Base-by-base conservation (phyloP, 345 rosid species). In the Raphanus sativus region DNA sequence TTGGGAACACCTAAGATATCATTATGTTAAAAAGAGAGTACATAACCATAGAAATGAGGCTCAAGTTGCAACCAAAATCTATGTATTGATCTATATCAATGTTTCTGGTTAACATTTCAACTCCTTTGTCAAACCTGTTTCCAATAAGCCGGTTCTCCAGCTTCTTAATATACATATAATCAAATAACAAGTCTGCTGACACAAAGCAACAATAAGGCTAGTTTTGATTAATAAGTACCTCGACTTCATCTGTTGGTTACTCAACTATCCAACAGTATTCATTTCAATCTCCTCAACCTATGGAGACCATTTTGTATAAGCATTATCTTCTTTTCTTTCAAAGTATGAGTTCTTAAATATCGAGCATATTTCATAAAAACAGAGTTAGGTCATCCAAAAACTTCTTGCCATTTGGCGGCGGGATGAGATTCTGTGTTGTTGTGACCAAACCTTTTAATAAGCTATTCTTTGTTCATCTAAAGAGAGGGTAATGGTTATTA, bases 201-300 rank as follows among this genome's bases (percentile, higher is more conserved):
- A 34, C 40, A 2, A 34, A 34, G 8, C 40, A 34, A 34, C 40
- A 34, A 34, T 34, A 2, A 34, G 10, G 10, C 40, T 34, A 8
- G 10, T 34, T 34, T 34, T 34, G 1, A 34, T 34, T 34, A 34
- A 34, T 34, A 34, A 34, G 40, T 34, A 34, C 40, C 92, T 90
- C 88, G 36, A 94, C 95, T 73, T 92, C 95, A 59, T 87, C 90
- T 0, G 89, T 89, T 16, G 95, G 84, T 62, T 81, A 80, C 86
- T 94, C 97, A 65, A 92, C 79, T 67, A 94, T 86, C 69, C 98
- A 85, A 97, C 98, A 92, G 74, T 87, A 92, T 80, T 94, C 98
- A 92, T 93, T 85, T 92, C 97, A 60, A 89, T 86, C 9, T 88
- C 86, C 61, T 87, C 86, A 26, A 87, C 76, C 30, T 91, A 84